A percentile compares a stretch with the other conserved stretches of the same genome.
Conservation (phyloP, 2,329 filamentous ascomycete genomes). For the Ophiostoma australiae region DNA sequence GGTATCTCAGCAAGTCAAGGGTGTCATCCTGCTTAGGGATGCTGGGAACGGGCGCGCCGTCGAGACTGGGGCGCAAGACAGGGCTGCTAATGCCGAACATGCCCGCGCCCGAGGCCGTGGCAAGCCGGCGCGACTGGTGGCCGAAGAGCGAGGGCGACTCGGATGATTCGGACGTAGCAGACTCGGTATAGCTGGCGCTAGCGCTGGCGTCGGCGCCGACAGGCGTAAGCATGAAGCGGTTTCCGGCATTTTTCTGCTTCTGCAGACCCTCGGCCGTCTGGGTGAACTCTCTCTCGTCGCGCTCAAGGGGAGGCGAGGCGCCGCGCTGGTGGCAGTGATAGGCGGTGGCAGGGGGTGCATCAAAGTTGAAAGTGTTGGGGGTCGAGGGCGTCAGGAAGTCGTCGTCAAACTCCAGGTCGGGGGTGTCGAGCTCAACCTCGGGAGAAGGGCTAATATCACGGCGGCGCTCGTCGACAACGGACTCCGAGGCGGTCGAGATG, state of each 20-base stretch:
- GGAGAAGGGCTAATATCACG: slow-evolving; percentile 80
- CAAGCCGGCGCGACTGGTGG: slow-evolving; percentile 36
- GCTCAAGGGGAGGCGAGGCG: slow-evolving; percentile 84
- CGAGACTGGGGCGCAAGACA: slow-evolving; percentile 44
- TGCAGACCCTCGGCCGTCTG: slow-evolving; percentile 85
- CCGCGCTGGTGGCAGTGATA: slow-evolving; percentile 51
- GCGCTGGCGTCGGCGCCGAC: background rate
- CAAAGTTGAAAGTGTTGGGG: slow-evolving; percentile 46
- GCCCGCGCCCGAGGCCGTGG: background rate
- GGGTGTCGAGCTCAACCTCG: slow-evolving; percentile 83
- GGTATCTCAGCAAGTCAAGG: slow-evolving; percentile 33
- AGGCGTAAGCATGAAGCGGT: slow-evolving; percentile 33
- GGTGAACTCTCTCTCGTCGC: slow-evolving; percentile 94
- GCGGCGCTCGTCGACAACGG: slow-evolving; percentile 61
- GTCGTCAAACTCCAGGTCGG: slow-evolving; percentile 66
- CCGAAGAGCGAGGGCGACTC: slow-evolving; percentile 43
- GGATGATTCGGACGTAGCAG: background rate
- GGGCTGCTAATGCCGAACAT: slow-evolving; percentile 39
- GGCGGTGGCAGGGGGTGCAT: background rate
- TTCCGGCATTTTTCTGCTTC: slow-evolving; percentile 55
- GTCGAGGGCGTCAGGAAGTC: slow-evolving; percentile 55
- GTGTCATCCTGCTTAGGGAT: slow-evolving; percentile 38
- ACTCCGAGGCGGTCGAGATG: slow-evolving; percentile 62
- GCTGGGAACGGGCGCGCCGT: background rate
- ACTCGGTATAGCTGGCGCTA: background rate